A percentile compares a stretch with the other conserved stretches of the same genome.
These are phyloP conservation scores for Prunus salicina DNA, from an alignment of 306 rosid genomes.

Conservation along the genomic window DNA sequence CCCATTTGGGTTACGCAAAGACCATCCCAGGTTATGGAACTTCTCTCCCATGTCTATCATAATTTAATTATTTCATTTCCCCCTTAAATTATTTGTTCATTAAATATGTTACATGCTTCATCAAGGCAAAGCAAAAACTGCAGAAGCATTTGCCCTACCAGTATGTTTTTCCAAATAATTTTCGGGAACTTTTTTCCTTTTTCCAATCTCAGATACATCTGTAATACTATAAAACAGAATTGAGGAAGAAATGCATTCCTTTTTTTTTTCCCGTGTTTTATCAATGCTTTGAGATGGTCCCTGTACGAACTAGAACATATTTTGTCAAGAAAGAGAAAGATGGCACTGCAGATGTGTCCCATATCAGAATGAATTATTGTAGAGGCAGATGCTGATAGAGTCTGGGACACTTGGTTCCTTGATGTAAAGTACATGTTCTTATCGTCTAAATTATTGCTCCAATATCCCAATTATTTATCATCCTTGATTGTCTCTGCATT, in stretches of 20 bases:
- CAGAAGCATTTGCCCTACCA: not conserved
- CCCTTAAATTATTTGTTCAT: not conserved
- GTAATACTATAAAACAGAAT: not conserved
- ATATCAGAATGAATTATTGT: no score
- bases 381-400: no score
- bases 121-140: not conserved
- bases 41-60: not conserved
- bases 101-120: not conserved
- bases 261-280: not conserved
- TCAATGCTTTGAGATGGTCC: not conserved
- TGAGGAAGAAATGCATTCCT: not conserved
- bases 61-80: not conserved
- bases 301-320: not conserved
- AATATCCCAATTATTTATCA: not conserved
- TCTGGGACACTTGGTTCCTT: not conserved
- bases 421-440: not conserved
- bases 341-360: not conserved
- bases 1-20: not conserved
- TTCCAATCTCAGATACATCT: not conserved
- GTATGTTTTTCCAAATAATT: not conserved
- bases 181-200: not conserved
- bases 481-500: not conserved
- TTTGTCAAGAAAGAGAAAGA: not conserved
- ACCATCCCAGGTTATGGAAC: not conserved
- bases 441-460: not conserved